Conservation (phyloP, 257 asterid species). For the Primulina huaijiensis region DNA sequence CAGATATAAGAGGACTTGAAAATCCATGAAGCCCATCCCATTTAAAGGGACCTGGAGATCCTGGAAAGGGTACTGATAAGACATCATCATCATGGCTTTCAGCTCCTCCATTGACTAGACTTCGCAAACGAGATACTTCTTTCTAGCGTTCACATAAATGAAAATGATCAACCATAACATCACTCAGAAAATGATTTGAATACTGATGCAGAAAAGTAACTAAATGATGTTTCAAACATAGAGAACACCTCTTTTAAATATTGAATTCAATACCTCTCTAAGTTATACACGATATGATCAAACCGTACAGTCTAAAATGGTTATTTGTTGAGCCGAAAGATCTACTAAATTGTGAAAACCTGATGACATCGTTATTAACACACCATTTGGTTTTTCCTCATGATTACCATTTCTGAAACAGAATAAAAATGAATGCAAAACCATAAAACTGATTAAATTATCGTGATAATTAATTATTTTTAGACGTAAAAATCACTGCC, state of each 20-base stretch:
- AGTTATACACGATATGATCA: not conserved
- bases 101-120: slow-evolving; percentile 61
- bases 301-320: not conserved
- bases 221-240: not conserved
- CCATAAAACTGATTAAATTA: not conserved
- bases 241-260: no score
- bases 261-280: not conserved
- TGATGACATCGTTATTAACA: not conserved
- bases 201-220: not conserved
- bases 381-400: not conserved
- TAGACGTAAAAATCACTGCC: not conserved
- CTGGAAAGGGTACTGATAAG: slow-evolving; percentile 53
- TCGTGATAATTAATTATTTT: no score
- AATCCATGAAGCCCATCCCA: slow-evolving; percentile 79
- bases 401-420: not conserved
- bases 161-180: slow-evolving; percentile 8
- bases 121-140: slow-evolving; percentile 65
- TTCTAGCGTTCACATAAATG: slow-evolving; percentile 43
- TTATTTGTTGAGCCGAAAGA: not conserved
- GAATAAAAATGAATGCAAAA: not conserved
- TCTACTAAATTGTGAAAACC: not conserved
- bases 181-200: slow-evolving; percentile 15
- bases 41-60: slow-evolving; percentile 65
- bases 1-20: slow-evolving; percentile 71
- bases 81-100: slow-evolving; percentile 57